Base-by-base conservation (phyloP, 2,329 filamentous ascomycete genomes). In the Colletotrichum eleusines region DNA sequence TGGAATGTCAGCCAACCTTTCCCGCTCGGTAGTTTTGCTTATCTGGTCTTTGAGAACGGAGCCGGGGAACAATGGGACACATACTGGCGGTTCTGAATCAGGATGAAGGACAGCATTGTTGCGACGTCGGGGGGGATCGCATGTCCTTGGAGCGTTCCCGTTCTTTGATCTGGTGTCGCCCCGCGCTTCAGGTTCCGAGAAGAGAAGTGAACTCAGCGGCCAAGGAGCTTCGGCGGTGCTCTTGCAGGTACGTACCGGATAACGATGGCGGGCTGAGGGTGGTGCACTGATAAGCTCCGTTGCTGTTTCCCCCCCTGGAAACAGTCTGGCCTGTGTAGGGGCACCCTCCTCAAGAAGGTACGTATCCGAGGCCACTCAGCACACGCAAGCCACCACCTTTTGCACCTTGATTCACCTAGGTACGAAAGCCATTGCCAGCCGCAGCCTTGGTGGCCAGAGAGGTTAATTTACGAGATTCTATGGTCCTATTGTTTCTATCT, bases 21-120 rank as follows among this genome's bases (percentile, higher is more conserved):
- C 42, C 51, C 46, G 46, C 66, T 42, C 53, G 63, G 64, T 31
- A 16, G 12, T 7, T 7, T 51, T 8, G 9, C 20, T n/a, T n/a
- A 46, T 46, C 44, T n/a, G 44, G 38, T 28, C 23, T 8, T 23
- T 35, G 42, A 14, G 28, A 33, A n/a, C 42, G 38, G 3, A 8
- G 5, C n/a, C n/a, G 44, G 9, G 26, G 23, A 20, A 28, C 44
- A 46, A 23, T 12, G 7, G 16, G 23, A 23, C 7, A 48, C 71
- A 14, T 83, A 94, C 92, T 95, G 93, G 76, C 93, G 89, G 79
- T 95, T 95, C 79, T 95, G 93, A 64, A 95, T 94, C 69, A 95
- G 83, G 74, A 95, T 94, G 79, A 95, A 95, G 46, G 92, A 95
- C 77, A 95, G 87, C 78, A 95, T 84, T 33, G 54, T 73, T 20